A percentile compares a stretch with the other conserved stretches of the same genome.
phyloP scores from a whole-genome alignment of 2,329 filamentous ascomycete species.

The Botryosphaeria agaves region DNA sequence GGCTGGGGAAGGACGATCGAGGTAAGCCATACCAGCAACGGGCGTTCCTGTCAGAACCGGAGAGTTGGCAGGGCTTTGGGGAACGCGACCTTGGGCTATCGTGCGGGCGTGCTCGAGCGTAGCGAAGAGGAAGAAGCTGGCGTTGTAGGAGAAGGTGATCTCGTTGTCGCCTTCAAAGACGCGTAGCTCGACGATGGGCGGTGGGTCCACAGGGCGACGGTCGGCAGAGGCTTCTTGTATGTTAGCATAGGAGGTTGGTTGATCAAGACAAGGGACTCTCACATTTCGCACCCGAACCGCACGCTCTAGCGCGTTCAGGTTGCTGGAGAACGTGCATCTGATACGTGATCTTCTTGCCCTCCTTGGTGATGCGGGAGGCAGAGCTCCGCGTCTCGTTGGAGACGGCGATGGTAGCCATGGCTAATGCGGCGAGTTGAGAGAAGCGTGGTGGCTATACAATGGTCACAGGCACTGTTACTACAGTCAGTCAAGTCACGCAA shows the following conservation, averaged over 20 bases:
- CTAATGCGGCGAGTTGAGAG: no score
- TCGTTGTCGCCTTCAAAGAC: conserved; percentile 55
- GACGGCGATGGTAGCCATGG: conserved; percentile 22
- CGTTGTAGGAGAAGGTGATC: conserved; percentile 77
- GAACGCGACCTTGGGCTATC: conserved; percentile 65
- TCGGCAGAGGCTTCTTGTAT: conserved; percentile 52
- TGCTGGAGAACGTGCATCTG: conserved; percentile 78
- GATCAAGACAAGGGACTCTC: conserved; percentile 24
- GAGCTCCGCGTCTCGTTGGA: conserved; percentile 38
- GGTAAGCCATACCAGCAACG: conserved; percentile 87
- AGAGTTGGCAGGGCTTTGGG: conserved; percentile 48
- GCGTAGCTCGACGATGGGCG: conserved; percentile 80
- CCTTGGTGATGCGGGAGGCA: conserved; percentile 45
- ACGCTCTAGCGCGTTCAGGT: conserved; percentile 83
- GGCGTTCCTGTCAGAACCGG: conserved; percentile 88
- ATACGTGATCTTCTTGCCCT: conserved; percentile 66
- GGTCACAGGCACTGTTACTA: no score
- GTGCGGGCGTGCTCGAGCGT: conserved; percentile 75
- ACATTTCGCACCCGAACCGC: conserved; percentile 92
- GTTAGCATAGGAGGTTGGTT: conserved; percentile 6
- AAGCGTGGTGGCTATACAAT: no score
- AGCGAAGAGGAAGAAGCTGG: conserved; percentile 93
- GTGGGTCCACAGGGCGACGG: conserved; percentile 81
- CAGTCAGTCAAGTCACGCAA: no score
- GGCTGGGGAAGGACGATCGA: conserved; percentile 62